Evolutionary conservation across 2,329 filamentous ascomycete species (phyloP).

Genomic region (Stachybotrys chartarum): DNA sequence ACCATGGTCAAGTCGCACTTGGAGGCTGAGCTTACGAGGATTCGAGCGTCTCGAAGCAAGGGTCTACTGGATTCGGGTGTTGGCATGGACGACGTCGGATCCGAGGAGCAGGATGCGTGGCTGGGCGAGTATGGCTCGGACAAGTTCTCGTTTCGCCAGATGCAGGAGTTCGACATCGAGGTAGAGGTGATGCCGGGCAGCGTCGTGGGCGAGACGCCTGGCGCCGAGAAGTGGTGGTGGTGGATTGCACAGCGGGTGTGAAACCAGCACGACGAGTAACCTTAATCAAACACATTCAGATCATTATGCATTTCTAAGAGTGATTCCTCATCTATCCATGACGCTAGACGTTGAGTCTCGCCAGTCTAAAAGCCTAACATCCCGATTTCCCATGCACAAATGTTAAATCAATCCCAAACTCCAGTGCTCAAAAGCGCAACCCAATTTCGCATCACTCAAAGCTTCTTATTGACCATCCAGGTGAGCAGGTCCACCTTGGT

Average conservation of each 20-base stretch:
- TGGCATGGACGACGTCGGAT: constrained; percentile 52
- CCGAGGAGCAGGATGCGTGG: constrained; percentile 74
- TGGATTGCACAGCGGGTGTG: constrained; percentile 78
- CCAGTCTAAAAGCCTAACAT: neutral
- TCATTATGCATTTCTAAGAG: constrained; percentile 8
- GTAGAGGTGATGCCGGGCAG: constrained; percentile 74
- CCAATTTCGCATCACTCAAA: constrained; percentile 9
- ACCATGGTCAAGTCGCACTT: constrained; percentile 66
- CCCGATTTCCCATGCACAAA: constrained; percentile 16
- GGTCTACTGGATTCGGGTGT: constrained; percentile 76
- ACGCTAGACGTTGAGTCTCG: neutral
- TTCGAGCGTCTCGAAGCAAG: constrained; percentile 70
- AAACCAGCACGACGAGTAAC: constrained; percentile 2
- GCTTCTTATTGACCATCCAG: constrained; percentile 71
- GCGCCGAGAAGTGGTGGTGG: constrained; percentile 77
- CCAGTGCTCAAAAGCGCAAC: constrained; percentile 3
- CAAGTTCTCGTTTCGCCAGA: constrained; percentile 71
- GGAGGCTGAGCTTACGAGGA: constrained; percentile 73
- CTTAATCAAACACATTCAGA: constrained; percentile 6
- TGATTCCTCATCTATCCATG: neutral
- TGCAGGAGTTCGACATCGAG: constrained; percentile 75
- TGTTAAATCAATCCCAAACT: constrained; percentile 32
- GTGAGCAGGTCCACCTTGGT: constrained; percentile 94
- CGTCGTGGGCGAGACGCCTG: constrained; percentile 57
- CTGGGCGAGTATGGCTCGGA: constrained; percentile 74